phyloP scores from a whole-genome alignment of 805 yeast species.

The Pichia sporocuriosa region DNA sequence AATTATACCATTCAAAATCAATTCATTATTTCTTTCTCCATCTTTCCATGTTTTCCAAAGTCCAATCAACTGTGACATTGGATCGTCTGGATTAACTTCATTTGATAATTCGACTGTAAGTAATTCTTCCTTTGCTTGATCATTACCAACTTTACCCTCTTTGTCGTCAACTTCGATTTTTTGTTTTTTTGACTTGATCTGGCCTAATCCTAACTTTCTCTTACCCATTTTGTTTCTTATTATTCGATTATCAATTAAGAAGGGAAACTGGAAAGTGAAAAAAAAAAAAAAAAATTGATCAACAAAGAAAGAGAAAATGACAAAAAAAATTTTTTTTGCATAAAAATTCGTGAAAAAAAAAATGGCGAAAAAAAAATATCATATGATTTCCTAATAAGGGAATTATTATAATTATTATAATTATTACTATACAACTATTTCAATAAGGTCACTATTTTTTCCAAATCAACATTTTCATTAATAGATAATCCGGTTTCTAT shows the following conservation, averaged over 20 bases:
- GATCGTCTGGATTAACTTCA: constrained; percentile 69
- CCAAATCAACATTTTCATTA: constrained; percentile 10
- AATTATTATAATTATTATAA: neutral
- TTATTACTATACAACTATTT: constrained; percentile 3
- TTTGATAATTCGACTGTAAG: constrained; percentile 62
- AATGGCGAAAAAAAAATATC: neutral
- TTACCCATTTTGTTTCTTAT: constrained; percentile 26
- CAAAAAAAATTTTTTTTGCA: neutral
- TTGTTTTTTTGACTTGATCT: constrained; percentile 38
- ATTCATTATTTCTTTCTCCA: constrained; percentile 54
- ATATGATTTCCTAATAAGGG: constrained; percentile 3
- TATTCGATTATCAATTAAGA: too few species aligned
- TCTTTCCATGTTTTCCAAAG: constrained; percentile 59
- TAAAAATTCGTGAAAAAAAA: neutral
- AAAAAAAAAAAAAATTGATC: neutral
- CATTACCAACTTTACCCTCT: constrained; percentile 10
- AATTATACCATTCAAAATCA: constrained; percentile 73
- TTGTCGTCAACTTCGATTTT: constrained; percentile 58
- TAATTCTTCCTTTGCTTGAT: constrained; percentile 23
- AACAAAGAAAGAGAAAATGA: neutral
- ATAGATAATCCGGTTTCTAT: constrained; percentile 17
- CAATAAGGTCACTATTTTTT: constrained; percentile 11
- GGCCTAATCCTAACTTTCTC: constrained; percentile 61
- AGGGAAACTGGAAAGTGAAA: too few species aligned
- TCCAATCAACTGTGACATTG: constrained; percentile 66